Evolutionary conservation across 257 asterid species (phyloP), one percentile per base, ranked within the genome.

Genomic region (Eucommia ulmoides): DNA sequence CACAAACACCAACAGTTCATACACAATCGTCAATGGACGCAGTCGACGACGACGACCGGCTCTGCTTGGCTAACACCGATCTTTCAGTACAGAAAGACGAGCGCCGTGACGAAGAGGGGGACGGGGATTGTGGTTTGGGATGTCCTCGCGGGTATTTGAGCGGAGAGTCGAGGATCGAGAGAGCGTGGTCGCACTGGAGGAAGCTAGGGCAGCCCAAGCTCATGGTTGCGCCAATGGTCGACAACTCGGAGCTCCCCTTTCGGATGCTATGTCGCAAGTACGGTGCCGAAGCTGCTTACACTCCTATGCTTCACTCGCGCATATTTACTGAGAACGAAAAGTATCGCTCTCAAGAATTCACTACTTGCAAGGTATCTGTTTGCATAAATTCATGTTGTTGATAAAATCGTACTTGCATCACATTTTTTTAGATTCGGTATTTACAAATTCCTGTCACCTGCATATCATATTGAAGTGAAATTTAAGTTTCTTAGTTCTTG

Each of bases 301-400:
- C 99, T 9, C 96, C 99, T 6, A 86, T 91, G 96, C 84, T 91
- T 23, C 96, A 91, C 53, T 79, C 96, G 16, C 83, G 96, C 35
- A 79, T 91, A 22, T 91, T 91, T 66, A 48, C 61, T 0, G 95
- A 91, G 63, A 81, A 54, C 19, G 94, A 81, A 19, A 91, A 91
- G 50, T 80, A 81, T 56, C 93, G 96, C n/a, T 45, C 81, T 4
- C 73, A 74, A 38, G 96, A 91, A 58, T 91, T 91, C 76, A 75
- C 89, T 50, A 91, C 95, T 26, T 91, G 99, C 74, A 54, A 81
- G 94, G 96, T 79, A 29, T 29, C 38, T 29, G 7, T 5, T 29
- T 29, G 8, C 12, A 29, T 29, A 5, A 29, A 7, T 29, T 12
- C 38, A 29, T 7, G 7, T 29, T 29, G 38, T 29, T 29, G 38